Evolutionary conservation across 192 early-diverging fungal species (phyloP).

Genomic region (Mortierella claussenii): DNA sequence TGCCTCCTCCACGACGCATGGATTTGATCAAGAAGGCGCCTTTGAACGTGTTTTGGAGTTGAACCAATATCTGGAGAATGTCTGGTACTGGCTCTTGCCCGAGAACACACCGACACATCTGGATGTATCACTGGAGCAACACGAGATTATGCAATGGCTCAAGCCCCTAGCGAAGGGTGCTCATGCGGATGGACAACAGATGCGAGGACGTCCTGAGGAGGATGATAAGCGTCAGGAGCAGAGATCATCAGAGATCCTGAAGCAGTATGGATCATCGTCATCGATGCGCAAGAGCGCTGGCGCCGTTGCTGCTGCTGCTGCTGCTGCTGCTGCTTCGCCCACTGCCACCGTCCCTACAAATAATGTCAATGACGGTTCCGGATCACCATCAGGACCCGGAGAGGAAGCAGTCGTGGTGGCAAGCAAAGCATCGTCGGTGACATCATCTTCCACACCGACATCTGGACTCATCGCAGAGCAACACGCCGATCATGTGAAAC

Average conservation of each 20-base stretch:
- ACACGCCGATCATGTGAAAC: neutral
- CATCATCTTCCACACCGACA: too few relatives aligned
- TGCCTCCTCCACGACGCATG: constrained; percentile 49
- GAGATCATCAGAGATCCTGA: too few relatives aligned
- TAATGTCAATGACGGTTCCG: too few relatives aligned
- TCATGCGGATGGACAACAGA: constrained; percentile 43
- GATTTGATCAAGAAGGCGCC: constrained; percentile 44
- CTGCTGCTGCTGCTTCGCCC: too few relatives aligned
- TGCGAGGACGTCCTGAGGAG: constrained; percentile 18
- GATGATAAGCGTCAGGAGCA: neutral
- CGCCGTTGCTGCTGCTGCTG: too few relatives aligned
- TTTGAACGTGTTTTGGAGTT: constrained; percentile 40
- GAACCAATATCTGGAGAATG: constrained; percentile 42
- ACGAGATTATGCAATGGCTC: constrained; percentile 45
- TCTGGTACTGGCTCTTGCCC: constrained; percentile 36
- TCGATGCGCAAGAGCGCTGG: constrained; percentile 3
- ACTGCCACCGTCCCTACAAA: too few relatives aligned
- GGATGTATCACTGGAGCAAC: constrained; percentile 12
- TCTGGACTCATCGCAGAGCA: too few relatives aligned
- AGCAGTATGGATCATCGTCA: constrained; percentile 2
- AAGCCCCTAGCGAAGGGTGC: constrained; percentile 18
- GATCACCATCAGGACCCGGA: too few relatives aligned
- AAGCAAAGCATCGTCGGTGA: neutral
- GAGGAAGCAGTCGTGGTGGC: too few relatives aligned
- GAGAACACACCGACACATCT: constrained; percentile 10